Percentiles rank a stretch among this genome's conserved stretches.
Evolutionary conservation across 805 yeast genomes (phyloP).

Genomic region (Yamadazyma akitaensis): DNA sequence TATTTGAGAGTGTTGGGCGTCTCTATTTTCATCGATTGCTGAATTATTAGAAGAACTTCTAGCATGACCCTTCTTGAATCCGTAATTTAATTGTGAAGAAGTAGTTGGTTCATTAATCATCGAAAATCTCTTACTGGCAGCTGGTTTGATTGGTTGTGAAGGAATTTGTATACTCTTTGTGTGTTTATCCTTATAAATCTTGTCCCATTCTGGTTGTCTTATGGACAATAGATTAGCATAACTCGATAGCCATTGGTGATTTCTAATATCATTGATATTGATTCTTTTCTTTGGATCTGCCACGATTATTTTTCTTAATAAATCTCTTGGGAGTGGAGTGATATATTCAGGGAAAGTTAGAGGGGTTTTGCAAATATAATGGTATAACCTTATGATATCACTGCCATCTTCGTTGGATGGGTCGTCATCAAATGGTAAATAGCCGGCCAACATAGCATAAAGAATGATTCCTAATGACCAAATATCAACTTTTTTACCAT

Average conservation of each 20-base stretch:
- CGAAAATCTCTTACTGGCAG: conserved; percentile 42
- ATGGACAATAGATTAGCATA: conserved; percentile 79
- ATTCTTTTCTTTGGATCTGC: conserved; percentile 81
- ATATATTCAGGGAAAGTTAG: conserved; percentile 94
- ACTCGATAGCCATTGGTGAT: conserved; percentile 87
- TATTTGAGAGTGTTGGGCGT: background rate
- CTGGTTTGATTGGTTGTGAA: conserved; percentile 7
- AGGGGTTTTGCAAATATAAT: conserved; percentile 87
- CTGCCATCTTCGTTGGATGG: conserved; percentile 95
- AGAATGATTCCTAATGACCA: conserved; percentile 97
- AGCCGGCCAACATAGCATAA: conserved; percentile 96
- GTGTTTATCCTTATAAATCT: conserved; percentile 35
- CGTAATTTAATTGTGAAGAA: conserved; percentile 25
- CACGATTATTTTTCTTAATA: conserved; percentile 77
- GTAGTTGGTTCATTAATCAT: conserved; percentile 41
- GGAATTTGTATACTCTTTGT: conserved; percentile 8
- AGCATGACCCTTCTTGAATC: conserved; percentile 25
- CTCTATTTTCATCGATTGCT: background rate
- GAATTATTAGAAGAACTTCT: conserved; percentile 32
- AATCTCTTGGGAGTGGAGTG: conserved; percentile 85
- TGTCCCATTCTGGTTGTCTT: conserved; percentile 90
- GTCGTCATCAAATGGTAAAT: conserved; percentile 96
- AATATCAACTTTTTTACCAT: conserved; percentile 89
- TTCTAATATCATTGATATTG: conserved; percentile 61
- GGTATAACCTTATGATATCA: conserved; percentile 85